Evolutionary conservation across 2,329 filamentous ascomycete species (phyloP).

Genomic region (Harringtonia lauricola): DNA sequence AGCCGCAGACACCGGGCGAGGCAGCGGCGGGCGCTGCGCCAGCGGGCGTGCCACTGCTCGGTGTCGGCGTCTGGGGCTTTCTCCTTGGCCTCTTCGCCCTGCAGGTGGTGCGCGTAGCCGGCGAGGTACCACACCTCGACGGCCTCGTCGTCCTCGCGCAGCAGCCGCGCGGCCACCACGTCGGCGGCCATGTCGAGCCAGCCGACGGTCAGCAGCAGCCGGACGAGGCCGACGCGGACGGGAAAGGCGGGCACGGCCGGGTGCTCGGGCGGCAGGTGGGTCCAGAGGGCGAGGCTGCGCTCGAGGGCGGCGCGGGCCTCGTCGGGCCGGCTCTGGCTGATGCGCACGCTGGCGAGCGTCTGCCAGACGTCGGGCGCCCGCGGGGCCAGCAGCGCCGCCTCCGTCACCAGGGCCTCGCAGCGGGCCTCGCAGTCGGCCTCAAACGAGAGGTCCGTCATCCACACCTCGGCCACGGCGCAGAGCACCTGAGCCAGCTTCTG

Average conservation of each 20-base stretch:
- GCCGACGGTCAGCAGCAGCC: slow-evolving; percentile 81
- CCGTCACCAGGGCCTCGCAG: slow-evolving; percentile 82
- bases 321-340: slow-evolving; percentile 70
- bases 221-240: slow-evolving; percentile 69
- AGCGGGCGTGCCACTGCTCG: slow-evolving; percentile 47
- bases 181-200: slow-evolving; percentile 77
- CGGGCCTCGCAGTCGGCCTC: slow-evolving; percentile 80
- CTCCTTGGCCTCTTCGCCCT: slow-evolving; percentile 53
- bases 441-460: slow-evolving; percentile 97
- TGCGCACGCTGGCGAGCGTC: slow-evolving; percentile 84
- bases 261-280: slow-evolving; percentile 61
- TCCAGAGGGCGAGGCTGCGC: slow-evolving; percentile 76
- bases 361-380: slow-evolving; percentile 83
- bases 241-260: slow-evolving; percentile 73
- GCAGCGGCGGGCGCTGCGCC: slow-evolving; percentile 73
- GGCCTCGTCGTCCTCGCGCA: slow-evolving; percentile 83
- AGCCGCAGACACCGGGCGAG: slow-evolving; percentile 69
- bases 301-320: slow-evolving; percentile 72
- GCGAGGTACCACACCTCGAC: slow-evolving; percentile 96
- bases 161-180: slow-evolving; percentile 76
- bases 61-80: slow-evolving; percentile 9
- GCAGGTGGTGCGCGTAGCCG: slow-evolving; percentile 80
- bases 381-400: slow-evolving; percentile 78
- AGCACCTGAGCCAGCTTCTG: slow-evolving; percentile 80
- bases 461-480: slow-evolving; percentile 89